Base-by-base conservation (phyloP, 441 rosid species). In the Theobroma grandiflorum region DNA sequence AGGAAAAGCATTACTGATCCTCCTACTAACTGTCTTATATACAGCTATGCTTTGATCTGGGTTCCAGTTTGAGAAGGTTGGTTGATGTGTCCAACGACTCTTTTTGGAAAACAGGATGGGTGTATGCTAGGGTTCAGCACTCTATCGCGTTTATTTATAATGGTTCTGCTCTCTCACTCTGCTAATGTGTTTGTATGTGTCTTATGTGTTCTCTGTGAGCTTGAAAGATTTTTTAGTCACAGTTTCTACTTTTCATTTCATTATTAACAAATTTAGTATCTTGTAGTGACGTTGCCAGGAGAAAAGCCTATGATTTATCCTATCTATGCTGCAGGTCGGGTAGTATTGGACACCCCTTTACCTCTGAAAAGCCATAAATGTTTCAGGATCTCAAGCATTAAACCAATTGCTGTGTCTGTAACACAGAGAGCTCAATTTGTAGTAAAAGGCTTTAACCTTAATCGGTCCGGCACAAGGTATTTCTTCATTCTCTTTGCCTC, bases 41-140 rank as follows among this genome's bases (percentile, higher is more conserved):
- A 42, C 79, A 88, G 91, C 82, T 88, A 59, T 84, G 79, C 65
- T 42, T 58, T 72, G 81, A 85, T 82, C 84, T 88, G 72, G 84
- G 86, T 70, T 79, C 85, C 81, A 79, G 79, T 58, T 84, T 88
- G 57, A 85, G 78, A 76, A 84, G 67, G 82, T 85, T 88, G 70
- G 73, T 86, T 61, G 86, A 85, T 62, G 67, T 50, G 59, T 80
- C 89, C 20, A 58, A 74, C 12, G 87, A 88, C 63, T 73, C 86
- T 4, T 88, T 88, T 65, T 88, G 91, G 91, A 77, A 15, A 72
- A 82, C 81, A 40, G 88, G 91, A 75, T 88, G 89, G 89, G 62
- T 88, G 62, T 85, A 82, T 73, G 81, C 76, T 63, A 85, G 82
- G 82, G 88, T 86, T 80, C 89, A 69, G 80, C 74, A 79, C 53